Evolutionary conservation across 2,329 filamentous ascomycete genomes (phyloP).

Genomic region (Alternaria triticina): DNA sequence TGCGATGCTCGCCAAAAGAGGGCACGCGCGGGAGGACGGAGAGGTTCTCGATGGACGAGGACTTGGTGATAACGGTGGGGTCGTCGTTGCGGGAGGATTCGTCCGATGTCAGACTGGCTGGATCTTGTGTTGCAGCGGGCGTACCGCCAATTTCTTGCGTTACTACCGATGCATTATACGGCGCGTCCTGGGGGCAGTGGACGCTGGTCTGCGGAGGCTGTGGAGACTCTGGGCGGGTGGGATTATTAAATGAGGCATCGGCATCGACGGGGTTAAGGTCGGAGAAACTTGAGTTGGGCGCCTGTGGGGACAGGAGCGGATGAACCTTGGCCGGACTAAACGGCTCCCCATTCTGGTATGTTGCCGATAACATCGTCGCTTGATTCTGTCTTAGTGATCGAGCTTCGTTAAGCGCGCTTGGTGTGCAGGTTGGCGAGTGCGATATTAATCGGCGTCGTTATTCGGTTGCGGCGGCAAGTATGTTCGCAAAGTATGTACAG

Average conservation of each 20-base stretch:
- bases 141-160: slow-evolving; percentile 33
- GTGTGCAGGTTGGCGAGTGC: slow-evolving; percentile 2
- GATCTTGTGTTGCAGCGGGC: slow-evolving; percentile 28
- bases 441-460: slow-evolving; percentile 7
- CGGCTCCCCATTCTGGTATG: slow-evolving; percentile 38
- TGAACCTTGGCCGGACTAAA: slow-evolving; percentile 44
- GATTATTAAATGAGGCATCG: slow-evolving; percentile 35
- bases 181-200: slow-evolving; percentile 25
- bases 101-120: slow-evolving; percentile 34
- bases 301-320: slow-evolving; percentile 43
- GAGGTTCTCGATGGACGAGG: slow-evolving; percentile 46
- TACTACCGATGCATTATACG: slow-evolving; percentile 42
- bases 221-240: slow-evolving; percentile 34
- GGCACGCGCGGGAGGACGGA: slow-evolving; percentile 39
- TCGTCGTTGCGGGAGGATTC: slow-evolving; percentile 28
- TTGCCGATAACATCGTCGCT: slow-evolving; percentile 31
- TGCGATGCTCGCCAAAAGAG: slow-evolving; percentile 48
- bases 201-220: slow-evolving; percentile 32
- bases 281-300: slow-evolving; percentile 34
- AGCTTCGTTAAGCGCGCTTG: neutral
- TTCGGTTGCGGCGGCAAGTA: slow-evolving; percentile 12
- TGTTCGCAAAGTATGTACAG: slow-evolving; percentile 26
- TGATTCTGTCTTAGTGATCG: neutral
- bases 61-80: slow-evolving; percentile 33
- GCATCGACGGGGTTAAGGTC: slow-evolving; percentile 41